Evolutionary conservation across 75 land plant species (phyloP), one percentile per base, ranked within the genome.

Genomic region (Ceratopteris richardii): DNA sequence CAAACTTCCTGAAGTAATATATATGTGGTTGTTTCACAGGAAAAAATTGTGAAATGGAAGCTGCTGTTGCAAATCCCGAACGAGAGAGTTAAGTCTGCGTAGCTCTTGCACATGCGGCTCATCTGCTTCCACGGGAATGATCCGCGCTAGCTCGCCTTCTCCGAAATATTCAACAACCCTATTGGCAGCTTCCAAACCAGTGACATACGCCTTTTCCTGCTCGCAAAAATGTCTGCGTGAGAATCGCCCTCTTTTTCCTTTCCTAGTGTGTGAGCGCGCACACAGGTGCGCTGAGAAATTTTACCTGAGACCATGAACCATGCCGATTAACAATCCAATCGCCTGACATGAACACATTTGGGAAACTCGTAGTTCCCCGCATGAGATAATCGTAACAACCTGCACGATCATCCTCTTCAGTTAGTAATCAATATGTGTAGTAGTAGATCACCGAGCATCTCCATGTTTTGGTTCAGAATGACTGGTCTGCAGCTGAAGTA

Each of bases 111-210:
- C 67, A 51, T 89, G 95, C 39, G 95, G 84, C 28, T 89, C 95
- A 58, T 89, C 95, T 66, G 72, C 81, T 41, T 86, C 91, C 14
- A 78, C 76, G 26, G 95, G 76, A 28, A 86, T 77, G 36, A 89
- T 89, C 22, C 61, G 71, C 14, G 91, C 90, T 60, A 77, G 68
- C 36, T 78, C 54, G 20, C 90, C 95, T 57, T 80, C 74, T 16
- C 69, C 78, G 48, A 86, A 65, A 54, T 68, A 73, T 54, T 82
- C 86, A 14, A 89, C 76, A 46, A 86, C 91, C 44, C 77, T 64
- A 65, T 86, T 89, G 11, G 95, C 95, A 55, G 95, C 95, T 68
- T 89, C 91, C 11, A 89, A 77, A 5, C 95, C 95, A 31, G 87
- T 89, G 51, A 89, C 95, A 76, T 71, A 89, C 36, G 84, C 90